Conservation (phyloP, 768 basidiomycete species). For the Termitomyces sp. region DNA sequence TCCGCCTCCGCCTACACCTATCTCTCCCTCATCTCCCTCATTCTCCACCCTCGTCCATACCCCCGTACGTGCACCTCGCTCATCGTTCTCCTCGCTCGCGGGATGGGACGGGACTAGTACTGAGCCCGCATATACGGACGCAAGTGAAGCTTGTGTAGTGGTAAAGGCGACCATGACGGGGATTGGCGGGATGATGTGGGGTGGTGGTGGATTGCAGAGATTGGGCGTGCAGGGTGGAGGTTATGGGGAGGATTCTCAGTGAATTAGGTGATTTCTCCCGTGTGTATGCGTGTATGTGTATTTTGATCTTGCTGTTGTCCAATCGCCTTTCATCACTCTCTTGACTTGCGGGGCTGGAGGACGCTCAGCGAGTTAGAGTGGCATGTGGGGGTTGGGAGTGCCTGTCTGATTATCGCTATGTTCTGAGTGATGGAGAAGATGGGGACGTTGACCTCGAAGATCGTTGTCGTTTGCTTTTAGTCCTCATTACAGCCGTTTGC, state of each 20-base stretch:
- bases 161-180: background rate
- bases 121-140: background rate
- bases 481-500: too few species aligned
- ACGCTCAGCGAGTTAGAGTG: too few species aligned
- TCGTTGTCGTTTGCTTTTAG: too few species aligned
- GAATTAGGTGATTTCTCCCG: background rate
- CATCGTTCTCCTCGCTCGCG: conserved; percentile 1
- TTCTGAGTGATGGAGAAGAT: too few species aligned
- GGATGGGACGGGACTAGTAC: conserved; percentile 19
- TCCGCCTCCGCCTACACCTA: conserved; percentile 1
- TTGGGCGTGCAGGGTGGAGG: background rate
- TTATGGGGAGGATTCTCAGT: background rate
- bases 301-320: background rate
- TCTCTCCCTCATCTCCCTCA: background rate
- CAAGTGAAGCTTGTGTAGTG: background rate
- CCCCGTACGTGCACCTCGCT: background rate
- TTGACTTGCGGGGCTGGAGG: too few species aligned
- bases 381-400: too few species aligned
- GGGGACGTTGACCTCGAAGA: too few species aligned
- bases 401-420: too few species aligned
- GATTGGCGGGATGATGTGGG: background rate
- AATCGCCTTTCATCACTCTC: background rate
- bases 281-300: background rate
- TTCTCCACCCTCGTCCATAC: background rate
- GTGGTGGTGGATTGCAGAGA: background rate